These are phyloP conservation scores for Metschnikowia orientalis DNA, from an alignment of 805 yeast species.

Conservation along the genomic window DNA sequence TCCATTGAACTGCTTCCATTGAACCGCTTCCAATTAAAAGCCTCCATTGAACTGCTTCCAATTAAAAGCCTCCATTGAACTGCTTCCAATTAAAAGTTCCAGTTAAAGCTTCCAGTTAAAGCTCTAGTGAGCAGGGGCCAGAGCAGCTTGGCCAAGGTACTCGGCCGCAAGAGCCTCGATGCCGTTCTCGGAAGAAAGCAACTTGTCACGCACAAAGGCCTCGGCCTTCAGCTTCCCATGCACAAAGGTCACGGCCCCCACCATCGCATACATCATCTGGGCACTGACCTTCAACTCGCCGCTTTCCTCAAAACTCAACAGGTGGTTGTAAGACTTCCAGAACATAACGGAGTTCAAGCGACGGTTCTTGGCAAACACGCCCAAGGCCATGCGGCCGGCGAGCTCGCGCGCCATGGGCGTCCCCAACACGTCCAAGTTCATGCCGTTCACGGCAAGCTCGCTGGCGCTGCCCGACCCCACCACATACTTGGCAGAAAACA, in stretches of 20 bases:
- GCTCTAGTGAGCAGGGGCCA: no score
- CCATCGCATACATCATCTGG: slow-evolving; percentile 53
- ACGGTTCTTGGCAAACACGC: slow-evolving; percentile 47
- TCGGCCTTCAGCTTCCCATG: slow-evolving; percentile 61
- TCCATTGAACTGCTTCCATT: no score
- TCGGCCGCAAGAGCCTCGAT: slow-evolving; percentile 34
- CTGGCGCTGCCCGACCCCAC: slow-evolving; percentile 26
- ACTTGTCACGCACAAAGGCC: slow-evolving; percentile 51
- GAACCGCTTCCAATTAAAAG: no score
- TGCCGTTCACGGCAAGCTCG: slow-evolving; percentile 40
- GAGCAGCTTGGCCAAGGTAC: slow-evolving; percentile 22
- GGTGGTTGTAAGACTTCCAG: slow-evolving; percentile 59
- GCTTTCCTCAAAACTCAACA: slow-evolving; percentile 41
- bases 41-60: no score
- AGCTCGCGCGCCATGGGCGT: slow-evolving; percentile 48
- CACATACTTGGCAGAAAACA: slow-evolving; percentile 42
- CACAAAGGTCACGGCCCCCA: slow-evolving; percentile 63
- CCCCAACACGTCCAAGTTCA: slow-evolving; percentile 59
- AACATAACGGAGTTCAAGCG: slow-evolving; percentile 53
- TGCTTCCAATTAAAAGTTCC: no score
- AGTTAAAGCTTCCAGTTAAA: no score
- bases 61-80: no score
- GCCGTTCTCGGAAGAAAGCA: slow-evolving; percentile 31
- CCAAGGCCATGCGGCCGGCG: slow-evolving; percentile 46
- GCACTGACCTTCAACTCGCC: slow-evolving; percentile 56